These are phyloP conservation scores for Ophiostoma triangulosporum DNA, from an alignment of 2,329 filamentous ascomycete genomes.

Conservation along the genomic window DNA sequence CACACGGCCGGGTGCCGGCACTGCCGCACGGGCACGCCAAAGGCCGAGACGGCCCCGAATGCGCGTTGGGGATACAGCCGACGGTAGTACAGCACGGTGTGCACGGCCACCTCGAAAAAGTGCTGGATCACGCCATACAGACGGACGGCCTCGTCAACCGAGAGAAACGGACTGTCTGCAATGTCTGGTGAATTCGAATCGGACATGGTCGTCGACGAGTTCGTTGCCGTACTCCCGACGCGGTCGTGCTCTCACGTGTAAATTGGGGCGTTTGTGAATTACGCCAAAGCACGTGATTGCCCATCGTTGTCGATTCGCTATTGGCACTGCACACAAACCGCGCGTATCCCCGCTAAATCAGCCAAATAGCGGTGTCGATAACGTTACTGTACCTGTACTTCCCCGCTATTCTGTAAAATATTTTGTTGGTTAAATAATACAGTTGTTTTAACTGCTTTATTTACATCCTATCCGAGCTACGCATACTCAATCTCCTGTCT, in stretches of 20 bases:
- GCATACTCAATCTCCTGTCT: no score
- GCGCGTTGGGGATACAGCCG: conserved; percentile 62
- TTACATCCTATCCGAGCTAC: no score
- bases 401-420: no score
- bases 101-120: conserved; percentile 71
- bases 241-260: not conserved
- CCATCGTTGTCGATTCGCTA: not conserved
- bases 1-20: conserved; percentile 77
- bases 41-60: conserved; percentile 67
- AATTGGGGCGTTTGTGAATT: not conserved
- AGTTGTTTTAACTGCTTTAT: no score
- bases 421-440: no score
- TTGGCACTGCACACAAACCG: conserved; percentile 6
- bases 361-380: not conserved
- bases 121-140: conserved; percentile 59
- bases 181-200: not conserved
- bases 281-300: conserved; percentile 12
- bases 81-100: conserved; percentile 77
- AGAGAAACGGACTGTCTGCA: not conserved
- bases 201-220: not conserved
- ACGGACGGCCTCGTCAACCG: conserved; percentile 26
- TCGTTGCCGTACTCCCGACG: no score
- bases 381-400: not conserved
- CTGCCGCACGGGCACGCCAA: conserved; percentile 74
- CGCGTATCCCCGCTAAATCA: not conserved